Percentiles rank a stretch among this genome's conserved stretches.
Conservation (phyloP, 441 rosid species). For the Jatropha multifida region DNA sequence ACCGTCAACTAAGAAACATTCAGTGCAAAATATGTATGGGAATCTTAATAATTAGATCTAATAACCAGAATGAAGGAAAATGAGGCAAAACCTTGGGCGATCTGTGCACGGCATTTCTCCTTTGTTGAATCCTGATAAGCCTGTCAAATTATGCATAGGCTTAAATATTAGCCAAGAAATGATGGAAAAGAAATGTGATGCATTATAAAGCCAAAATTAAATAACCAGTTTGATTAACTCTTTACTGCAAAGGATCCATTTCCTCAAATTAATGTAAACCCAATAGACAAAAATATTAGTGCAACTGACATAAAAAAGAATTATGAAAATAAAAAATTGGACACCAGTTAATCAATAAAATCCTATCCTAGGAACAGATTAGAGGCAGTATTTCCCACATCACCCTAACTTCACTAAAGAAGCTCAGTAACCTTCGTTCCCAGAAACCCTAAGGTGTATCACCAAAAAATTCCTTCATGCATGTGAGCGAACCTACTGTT, state of each 20-base stretch:
- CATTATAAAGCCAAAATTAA: neutral
- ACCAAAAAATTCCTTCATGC: no score
- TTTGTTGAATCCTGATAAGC: constrained; percentile 96
- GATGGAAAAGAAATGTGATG: neutral
- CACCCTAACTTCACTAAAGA: neutral
- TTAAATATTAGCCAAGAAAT: neutral
- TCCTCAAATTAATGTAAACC: neutral
- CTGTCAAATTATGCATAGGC: constrained; percentile 34
- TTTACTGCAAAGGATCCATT: neutral
- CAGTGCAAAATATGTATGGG: neutral
- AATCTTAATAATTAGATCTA: constrained; percentile 10
- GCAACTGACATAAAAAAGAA: neutral
- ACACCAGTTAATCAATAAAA: neutral
- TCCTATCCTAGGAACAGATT: neutral
- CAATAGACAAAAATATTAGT: neutral
- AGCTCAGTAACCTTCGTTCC: neutral
- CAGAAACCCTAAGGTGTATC: no score
- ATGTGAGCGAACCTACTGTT: neutral
- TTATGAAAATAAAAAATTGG: neutral
- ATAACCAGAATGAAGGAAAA: constrained; percentile 7
- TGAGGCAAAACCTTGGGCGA: constrained; percentile 82
- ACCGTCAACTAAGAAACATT: neutral
- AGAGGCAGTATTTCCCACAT: neutral
- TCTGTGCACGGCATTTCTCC: constrained; percentile 91
- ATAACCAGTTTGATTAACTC: neutral